phyloP scores from a whole-genome alignment of 106 monocot genomes.

The Dendrobium nobile region DNA sequence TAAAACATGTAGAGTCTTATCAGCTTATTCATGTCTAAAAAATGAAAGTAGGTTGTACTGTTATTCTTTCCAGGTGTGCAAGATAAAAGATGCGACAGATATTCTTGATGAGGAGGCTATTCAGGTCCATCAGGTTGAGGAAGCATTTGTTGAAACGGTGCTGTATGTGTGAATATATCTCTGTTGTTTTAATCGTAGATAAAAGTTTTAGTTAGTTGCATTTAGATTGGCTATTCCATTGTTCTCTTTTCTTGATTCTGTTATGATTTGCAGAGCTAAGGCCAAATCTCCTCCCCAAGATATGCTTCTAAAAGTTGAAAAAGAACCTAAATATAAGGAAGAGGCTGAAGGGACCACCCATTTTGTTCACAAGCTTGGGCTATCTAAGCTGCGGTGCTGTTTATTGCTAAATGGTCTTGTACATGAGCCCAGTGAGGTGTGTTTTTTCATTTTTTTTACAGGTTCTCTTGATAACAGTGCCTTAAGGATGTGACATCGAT shows the following conservation, averaged over 20 bases:
- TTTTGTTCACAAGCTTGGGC: slow-evolving; percentile 83
- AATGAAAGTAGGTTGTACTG: background rate
- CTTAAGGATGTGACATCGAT: background rate
- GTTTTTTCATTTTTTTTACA: background rate
- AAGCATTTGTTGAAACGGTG: slow-evolving; percentile 80
- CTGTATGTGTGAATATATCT: slow-evolving; percentile 34
- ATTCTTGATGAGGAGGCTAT: slow-evolving; percentile 60
- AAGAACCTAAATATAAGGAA: slow-evolving; percentile 44
- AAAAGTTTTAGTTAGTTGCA: background rate
- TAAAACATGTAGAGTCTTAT: background rate
- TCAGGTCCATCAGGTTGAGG: slow-evolving; percentile 88
- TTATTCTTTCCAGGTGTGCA: slow-evolving; percentile 44
- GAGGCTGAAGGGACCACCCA: slow-evolving; percentile 64
- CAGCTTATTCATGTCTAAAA: background rate
- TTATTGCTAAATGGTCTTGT: slow-evolving; percentile 98
- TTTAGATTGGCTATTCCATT: background rate
- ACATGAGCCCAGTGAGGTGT: slow-evolving; percentile 64
- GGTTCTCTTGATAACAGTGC: background rate
- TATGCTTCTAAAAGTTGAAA: slow-evolving; percentile 56
- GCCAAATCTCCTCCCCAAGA: slow-evolving; percentile 84
- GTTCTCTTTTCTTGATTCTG: background rate
- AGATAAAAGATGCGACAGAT: slow-evolving; percentile 28
- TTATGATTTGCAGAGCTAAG: slow-evolving; percentile 58
- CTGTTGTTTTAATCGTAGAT: slow-evolving; percentile 5
- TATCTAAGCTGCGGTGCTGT: slow-evolving; percentile 60